Base-by-base conservation (phyloP, 345 rosid genomes). In the Rhizophora mangle region DNA sequence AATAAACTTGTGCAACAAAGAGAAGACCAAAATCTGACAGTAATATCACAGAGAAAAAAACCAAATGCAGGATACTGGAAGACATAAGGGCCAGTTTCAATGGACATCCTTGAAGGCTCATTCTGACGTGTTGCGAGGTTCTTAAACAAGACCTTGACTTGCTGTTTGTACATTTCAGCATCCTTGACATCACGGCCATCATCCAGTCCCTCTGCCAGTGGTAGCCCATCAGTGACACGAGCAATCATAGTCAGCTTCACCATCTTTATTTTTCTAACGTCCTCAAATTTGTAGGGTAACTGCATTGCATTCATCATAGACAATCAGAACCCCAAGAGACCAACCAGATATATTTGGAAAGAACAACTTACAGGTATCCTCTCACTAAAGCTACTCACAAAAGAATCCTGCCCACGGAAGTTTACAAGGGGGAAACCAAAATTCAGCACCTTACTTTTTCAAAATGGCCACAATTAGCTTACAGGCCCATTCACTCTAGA, bases 171-270 rank as follows among this genome's bases (percentile, higher is more conserved):
- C 87, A 88, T 80, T 73, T 95, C 99, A 2, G 96, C 82, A 76
- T 92, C 97, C 55, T 82, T 81, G 70, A 96, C 72, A 71, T 90
- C 96, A 55, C 96, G 99, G 51, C 88, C 99, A 86, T 96, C 99
- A 63, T 92, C 99, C 68, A 92, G 85, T 52, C 98, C 99, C 78
- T 90, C 99, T 0, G 95, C 97, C 69, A 96, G 83, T 10, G 97
- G 99, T 24, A 96, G 86, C 55, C 99, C 99, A 57, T 96, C 99
- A 46, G 98, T 90, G 71, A 96, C 96, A 82, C 99, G 99, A 47
- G 98, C 99, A 79, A 96, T 87, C 97, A 92, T 77, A 46, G 99
- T 96, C 83, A 96, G 83, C 86, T 92, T 96, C 91, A 96, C 98
- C 99, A 96, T 92, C 83, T 77, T 84, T 68, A 54, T n/a, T 32